Conservation (phyloP, 495 filamentous ascomycete species). For the Aspergillus bridgeri region DNA sequence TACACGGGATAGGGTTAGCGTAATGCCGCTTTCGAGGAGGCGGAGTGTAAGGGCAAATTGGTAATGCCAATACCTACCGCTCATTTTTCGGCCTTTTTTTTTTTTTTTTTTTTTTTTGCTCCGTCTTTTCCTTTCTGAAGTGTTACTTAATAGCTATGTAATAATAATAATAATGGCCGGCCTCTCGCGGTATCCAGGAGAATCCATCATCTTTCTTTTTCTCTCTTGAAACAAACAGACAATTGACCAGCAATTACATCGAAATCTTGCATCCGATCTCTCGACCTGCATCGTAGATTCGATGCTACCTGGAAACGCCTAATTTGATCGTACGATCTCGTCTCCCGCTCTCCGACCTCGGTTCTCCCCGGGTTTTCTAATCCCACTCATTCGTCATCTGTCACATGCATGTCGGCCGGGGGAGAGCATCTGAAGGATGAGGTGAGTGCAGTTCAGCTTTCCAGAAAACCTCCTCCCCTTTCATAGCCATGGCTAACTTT, state of each 20-base stretch:
- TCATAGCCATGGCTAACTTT: no score
- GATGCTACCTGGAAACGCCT: not conserved
- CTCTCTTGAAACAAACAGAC: no score
- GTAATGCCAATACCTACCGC: not conserved
- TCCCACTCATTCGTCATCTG: not conserved
- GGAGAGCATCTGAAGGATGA: conserved; percentile 85
- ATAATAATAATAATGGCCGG: no score
- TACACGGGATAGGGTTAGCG: not conserved
- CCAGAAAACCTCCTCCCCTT: no score
- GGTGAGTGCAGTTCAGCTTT: conserved; percentile 38
- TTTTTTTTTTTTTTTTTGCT: not conserved
- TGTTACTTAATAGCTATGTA: not conserved
- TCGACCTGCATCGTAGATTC: no score
- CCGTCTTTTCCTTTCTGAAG: no score
- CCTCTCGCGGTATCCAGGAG: no score
- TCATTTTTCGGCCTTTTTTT: not conserved
- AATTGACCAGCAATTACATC: no score
- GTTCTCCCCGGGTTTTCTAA: not conserved
- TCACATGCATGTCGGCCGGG: conserved; percentile 68
- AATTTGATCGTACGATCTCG: not conserved
- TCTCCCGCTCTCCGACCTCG: not conserved
- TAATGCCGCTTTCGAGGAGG: not conserved
- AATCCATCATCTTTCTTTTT: no score
- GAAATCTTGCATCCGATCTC: no score
- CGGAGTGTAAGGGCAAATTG: no score